Percentiles rank a stretch among this genome's conserved stretches.
These are phyloP conservation scores for Conticribra guillardii DNA, from an alignment of 108 stramenopile genomes.

Conservation along the genomic window DNA sequence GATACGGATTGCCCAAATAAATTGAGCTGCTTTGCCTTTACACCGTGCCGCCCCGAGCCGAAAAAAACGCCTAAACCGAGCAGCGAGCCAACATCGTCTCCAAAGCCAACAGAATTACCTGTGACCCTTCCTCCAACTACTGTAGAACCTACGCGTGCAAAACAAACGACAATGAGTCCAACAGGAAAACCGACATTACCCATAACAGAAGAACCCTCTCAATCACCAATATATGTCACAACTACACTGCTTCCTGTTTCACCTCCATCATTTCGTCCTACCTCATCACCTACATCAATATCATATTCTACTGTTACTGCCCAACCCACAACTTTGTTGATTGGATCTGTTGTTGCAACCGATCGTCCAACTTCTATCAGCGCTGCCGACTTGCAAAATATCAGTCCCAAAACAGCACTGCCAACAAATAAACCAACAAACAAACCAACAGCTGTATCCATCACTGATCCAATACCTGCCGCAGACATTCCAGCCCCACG, in stretches of 20 bases:
- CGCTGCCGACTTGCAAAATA: not conserved
- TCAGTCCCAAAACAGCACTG: not conserved
- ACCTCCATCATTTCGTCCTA: not conserved
- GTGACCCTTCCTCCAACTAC: not conserved
- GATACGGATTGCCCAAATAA: conserved; percentile 41
- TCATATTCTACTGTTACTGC: not conserved
- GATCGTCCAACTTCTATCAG: not conserved
- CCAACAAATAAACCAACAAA: conserved; percentile 2
- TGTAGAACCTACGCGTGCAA: not conserved
- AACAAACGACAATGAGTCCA: not conserved
- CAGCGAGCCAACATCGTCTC: not conserved
- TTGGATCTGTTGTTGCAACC: not conserved
- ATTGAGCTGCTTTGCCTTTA: conserved; percentile 34
- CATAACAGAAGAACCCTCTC: not conserved
- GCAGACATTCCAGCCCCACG: conserved; percentile 21
- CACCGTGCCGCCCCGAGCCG: conserved; percentile 23
- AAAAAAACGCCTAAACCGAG: conserved; percentile 2
- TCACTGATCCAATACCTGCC: not conserved
- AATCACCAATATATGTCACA: not conserved
- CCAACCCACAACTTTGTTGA: not conserved
- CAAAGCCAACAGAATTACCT: not conserved
- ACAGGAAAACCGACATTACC: not conserved
- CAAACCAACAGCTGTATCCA: not conserved
- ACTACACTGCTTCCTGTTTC: not conserved
- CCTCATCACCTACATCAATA: not conserved